These are phyloP conservation scores for Voacanga thouarsii DNA, from an alignment of 257 asterid genomes.

Conservation along the genomic window DNA sequence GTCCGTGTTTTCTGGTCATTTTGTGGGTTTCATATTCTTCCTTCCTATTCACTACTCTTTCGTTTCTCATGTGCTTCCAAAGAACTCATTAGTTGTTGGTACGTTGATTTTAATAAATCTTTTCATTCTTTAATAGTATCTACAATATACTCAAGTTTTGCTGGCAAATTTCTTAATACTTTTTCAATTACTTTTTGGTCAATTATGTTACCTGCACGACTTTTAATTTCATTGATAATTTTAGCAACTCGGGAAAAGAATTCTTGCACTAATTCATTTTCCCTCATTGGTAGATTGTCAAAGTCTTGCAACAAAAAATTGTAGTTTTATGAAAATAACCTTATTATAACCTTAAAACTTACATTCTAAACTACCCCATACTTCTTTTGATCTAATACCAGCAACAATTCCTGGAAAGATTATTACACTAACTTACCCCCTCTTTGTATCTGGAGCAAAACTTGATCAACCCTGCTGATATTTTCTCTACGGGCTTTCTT, in stretches of 20 bases:
- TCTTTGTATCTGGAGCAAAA: not conserved
- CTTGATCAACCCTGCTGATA: not conserved
- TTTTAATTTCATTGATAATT: not conserved
- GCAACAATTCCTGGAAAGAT: not conserved
- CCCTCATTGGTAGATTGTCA: not conserved
- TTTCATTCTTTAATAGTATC: constrained; percentile 13
- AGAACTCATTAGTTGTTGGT: not conserved
- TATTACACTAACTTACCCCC: not conserved
- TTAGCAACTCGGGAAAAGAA: not conserved
- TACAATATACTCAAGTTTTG: not conserved
- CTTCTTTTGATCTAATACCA: not conserved
- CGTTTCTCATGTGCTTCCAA: constrained; percentile 2
- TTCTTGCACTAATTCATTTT: not conserved
- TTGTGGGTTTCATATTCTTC: too few relatives aligned
- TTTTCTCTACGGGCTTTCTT: not conserved
- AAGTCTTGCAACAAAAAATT: constrained; percentile 6
- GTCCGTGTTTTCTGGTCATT: too few relatives aligned
- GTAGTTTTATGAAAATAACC: not conserved
- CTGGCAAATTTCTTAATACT: not conserved
- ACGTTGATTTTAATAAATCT: not conserved
- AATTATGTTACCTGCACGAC: not conserved
- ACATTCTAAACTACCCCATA: not conserved
- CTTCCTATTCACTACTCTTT: not conserved
- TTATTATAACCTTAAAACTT: constrained; percentile 9
- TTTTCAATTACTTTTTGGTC: not conserved